A percentile compares a stretch with the other conserved stretches of the same genome.
Conservation (phyloP, 371 early-diverging fungal species). For the Lichtheimia hyalospora region DNA sequence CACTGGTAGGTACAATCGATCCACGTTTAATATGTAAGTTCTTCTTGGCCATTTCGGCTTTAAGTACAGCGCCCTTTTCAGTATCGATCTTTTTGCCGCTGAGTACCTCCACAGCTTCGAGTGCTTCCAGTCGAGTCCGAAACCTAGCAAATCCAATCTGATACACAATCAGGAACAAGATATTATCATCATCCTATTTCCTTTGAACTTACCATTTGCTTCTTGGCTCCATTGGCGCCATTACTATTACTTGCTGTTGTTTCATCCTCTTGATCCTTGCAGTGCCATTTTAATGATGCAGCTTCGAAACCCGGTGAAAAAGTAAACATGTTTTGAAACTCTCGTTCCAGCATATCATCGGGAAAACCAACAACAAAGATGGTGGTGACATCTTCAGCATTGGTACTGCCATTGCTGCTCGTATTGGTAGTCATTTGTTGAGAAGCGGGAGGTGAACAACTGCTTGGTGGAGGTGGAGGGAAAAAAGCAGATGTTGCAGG, state of each 20-base stretch:
- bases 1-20: conserved; percentile 15
- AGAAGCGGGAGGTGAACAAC: conserved; percentile 10
- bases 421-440: conserved; percentile 6
- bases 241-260: background rate
- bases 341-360: conserved; percentile 95
- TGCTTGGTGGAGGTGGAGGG: conserved; percentile 4
- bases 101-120: conserved; percentile 34
- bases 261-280: conserved; percentile 56
- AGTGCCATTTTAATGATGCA: conserved; percentile 86
- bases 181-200: background rate
- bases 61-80: conserved; percentile 36
- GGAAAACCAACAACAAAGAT: conserved; percentile 98
- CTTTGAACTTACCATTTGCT: conserved; percentile 82
- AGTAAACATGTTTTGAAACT: conserved; percentile 97
- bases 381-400: conserved; percentile 76
- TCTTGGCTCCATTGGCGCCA: conserved; percentile 51
- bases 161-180: background rate
- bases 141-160: conserved; percentile 51
- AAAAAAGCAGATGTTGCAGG: conserved; percentile 18
- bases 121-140: conserved; percentile 37
- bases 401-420: background rate
- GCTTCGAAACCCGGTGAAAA: conserved; percentile 95
- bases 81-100: conserved; percentile 38
- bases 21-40: conserved; percentile 45
- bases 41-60: conserved; percentile 55